A percentile compares a stretch with the other conserved stretches of the same genome.
These are phyloP conservation scores for Hevea brasiliensis DNA, from an alignment of 345 rosid genomes.

Conservation along the genomic window DNA sequence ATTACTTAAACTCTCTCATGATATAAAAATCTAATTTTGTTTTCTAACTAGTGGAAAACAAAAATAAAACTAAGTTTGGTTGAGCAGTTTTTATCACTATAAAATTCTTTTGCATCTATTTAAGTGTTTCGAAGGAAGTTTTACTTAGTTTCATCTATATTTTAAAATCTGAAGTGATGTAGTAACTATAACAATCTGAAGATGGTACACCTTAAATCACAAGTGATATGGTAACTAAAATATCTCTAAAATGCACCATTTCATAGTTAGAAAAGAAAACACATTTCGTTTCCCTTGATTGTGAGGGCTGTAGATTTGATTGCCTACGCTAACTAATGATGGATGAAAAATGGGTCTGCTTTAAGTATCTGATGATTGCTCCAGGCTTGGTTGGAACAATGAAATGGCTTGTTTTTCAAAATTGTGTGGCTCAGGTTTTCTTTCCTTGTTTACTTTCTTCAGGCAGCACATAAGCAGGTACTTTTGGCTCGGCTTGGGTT, in stretches of 20 bases:
- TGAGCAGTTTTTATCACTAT: background rate
- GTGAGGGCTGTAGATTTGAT: background rate
- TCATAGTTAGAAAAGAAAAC: background rate
- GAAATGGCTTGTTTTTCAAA: background rate
- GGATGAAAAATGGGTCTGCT: background rate
- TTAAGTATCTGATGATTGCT: background rate
- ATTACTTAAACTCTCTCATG: background rate
- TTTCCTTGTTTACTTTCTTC: too few relatives aligned
- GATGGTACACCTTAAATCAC: too few relatives aligned
- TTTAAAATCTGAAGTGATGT: background rate
- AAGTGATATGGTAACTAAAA: background rate
- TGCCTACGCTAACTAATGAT: background rate
- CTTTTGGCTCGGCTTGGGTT: background rate
- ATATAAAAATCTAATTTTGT: background rate
- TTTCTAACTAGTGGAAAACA: background rate
- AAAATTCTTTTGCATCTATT: background rate
- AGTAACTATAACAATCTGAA: too few relatives aligned
- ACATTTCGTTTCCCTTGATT: background rate
- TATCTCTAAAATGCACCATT: background rate
- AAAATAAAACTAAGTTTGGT: background rate
- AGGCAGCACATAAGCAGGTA: background rate
- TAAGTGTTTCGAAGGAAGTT: background rate
- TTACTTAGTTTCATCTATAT: background rate
- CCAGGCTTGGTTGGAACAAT: background rate
- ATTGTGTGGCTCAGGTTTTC: background rate